Conservation (phyloP, 129 eudicot genomes). For the Calendula officinalis region DNA sequence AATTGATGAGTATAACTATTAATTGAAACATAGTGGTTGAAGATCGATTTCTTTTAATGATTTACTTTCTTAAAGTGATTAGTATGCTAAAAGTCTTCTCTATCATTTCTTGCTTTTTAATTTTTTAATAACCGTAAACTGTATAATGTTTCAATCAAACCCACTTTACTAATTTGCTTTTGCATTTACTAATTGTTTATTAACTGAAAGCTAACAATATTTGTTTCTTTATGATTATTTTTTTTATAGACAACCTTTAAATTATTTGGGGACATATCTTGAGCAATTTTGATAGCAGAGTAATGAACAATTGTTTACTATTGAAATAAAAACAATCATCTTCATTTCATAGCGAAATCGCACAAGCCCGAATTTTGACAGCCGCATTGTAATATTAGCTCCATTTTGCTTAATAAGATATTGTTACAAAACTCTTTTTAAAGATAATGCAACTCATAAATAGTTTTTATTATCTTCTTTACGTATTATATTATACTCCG, state of each 20-base stretch:
- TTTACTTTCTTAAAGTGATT: conserved; percentile 28
- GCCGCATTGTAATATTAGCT: too few relatives aligned
- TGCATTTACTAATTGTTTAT: not conserved
- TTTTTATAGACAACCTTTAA: not conserved
- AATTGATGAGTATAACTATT: not conserved
- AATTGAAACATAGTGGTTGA: conserved; percentile 11
- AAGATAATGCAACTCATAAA: too few relatives aligned
- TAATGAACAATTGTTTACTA: too few relatives aligned
- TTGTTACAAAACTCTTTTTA: too few relatives aligned
- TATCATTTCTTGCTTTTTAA: conserved; percentile 21
- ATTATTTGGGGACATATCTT: not conserved
- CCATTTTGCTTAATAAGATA: too few relatives aligned
- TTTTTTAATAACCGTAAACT: conserved; percentile 33
- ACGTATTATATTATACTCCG: too few relatives aligned
- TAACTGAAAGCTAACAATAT: conserved; percentile 21
- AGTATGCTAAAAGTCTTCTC: conserved; percentile 20
- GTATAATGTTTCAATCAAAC: conserved; percentile 28
- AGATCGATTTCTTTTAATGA: not conserved
- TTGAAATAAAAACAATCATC: too few relatives aligned
- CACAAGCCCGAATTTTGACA: too few relatives aligned
- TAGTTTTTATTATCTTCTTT: too few relatives aligned
- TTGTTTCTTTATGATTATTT: not conserved
- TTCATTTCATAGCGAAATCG: too few relatives aligned
- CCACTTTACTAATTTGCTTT: conserved; percentile 20
- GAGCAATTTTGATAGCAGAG: too few relatives aligned